Evolutionary conservation across 2,329 filamentous ascomycete species (phyloP), one percentile per base, ranked within the genome.

Genomic region (Pestalotiopsis sp.): DNA sequence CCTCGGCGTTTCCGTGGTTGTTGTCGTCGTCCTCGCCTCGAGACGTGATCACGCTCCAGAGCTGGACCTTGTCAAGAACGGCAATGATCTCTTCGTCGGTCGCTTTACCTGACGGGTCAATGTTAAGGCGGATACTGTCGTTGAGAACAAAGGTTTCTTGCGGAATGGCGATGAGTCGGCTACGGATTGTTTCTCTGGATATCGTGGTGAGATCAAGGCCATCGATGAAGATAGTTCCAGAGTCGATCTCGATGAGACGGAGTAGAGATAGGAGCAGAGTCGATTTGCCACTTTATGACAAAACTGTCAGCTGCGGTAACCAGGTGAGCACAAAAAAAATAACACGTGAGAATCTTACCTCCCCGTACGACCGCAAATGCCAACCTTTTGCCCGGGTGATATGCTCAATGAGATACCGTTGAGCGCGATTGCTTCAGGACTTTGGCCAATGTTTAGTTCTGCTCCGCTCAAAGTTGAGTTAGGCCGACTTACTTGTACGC

Each of bases 401-500:
- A 68, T 65, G 13, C 59, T 66, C 23, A 66, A 13, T 7, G 52
- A 60, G 31, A 66, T 66, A 11, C 45, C 57, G 13, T 66, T 66
- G 0, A 66, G 31, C 12, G 49, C 61, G 20, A 45, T 65, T n/a
- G 45, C n/a, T 31, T 68, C 20, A 65, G 36, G 49, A 31, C 61
- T 68, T 17, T 40, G 17, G 20, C 14, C 25, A 23, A 38, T 52
- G 6, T 25, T 59, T 58, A 60, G 38, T 40, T 40, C 9, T 41
- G 17, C 4, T 62, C 5, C 27, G 12, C 14, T 20, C 27, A 62
- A n/a, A 36, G 20, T n/a, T 6, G 11, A n/a, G 25, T n/a, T 17
- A 6, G 13, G 31, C 14, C 5, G 20, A 60, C 65, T 17, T 31
- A 66, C 65, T 71, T 66, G 58, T 74, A 74, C 1, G 68, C 60